Base-by-base conservation (phyloP, 2,329 filamentous ascomycete genomes). In the Aureobasidium vineae region DNA sequence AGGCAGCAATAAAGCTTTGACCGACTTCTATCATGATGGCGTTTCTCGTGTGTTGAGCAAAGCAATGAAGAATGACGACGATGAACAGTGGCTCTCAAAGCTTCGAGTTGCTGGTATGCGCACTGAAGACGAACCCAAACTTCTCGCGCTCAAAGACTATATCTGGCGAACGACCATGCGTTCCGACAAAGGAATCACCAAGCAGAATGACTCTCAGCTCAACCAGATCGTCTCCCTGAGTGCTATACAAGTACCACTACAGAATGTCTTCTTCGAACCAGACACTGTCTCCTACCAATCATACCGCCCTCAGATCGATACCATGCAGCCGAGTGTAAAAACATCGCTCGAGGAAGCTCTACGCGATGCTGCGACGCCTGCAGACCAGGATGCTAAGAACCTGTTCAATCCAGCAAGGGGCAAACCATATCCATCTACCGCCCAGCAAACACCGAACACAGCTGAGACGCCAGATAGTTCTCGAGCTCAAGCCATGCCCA, bases 261-360 rank as follows among this genome's bases (percentile, higher is more conserved):
- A 97, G 74, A 98, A 91, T 0, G 89, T 99, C 1, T 90, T 98
- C 74, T 98, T 98, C 73, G 92, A 97, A 70, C 92, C 93, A 65
- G 85, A 86, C 45, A 83, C 83, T 47, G 80, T 86, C 10, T 78
- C 86, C 11, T 79, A 81, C 49, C 77, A 79, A 67, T 68, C 75
- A 63, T 70, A 52, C 15, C 36, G 11, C 15, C 41, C 66, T 28
- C 54, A 52, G 11, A 3, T 41, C 5, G 23, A 64, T 36, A 16
- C 13, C 7, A 26, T 40, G 8, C 47, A 67, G n/a, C 56, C 53
- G 21, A 36, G 38, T 36, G 47, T 38, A 11, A 68, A 49, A 69
- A 73, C 23, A 70, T 96, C 92, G 0, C 95, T 98, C 70, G 87
- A 91, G 3, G 94, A 98, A 77, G 95, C 95, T 6, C 81, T 98